These are phyloP conservation scores for Xerocomellus intermedius DNA, from an alignment of 768 basidiomycete species.

Conservation along the genomic window DNA sequence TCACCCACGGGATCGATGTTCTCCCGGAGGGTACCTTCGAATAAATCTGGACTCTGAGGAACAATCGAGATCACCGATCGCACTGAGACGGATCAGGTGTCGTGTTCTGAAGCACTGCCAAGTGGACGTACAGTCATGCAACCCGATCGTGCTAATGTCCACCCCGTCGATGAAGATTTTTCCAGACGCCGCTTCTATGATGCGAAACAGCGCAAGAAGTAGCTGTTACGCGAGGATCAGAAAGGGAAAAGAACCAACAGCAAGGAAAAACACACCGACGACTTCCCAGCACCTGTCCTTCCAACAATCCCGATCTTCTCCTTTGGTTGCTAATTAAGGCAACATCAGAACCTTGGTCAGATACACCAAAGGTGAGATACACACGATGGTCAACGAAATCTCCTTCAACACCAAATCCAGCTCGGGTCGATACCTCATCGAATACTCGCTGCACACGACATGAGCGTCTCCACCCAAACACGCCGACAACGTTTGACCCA, in stretches of 20 bases:
- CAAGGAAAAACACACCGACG: constrained; percentile 49
- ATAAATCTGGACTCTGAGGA: constrained; percentile 73
- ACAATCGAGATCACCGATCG: constrained; percentile 83
- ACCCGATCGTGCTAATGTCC: constrained; percentile 73
- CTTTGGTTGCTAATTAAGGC: constrained; percentile 53
- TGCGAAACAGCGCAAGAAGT: constrained; percentile 71
- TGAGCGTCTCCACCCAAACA: neutral
- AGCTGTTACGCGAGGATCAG: constrained; percentile 35
- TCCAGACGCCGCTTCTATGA: constrained; percentile 68
- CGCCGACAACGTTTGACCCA: constrained; percentile 31
- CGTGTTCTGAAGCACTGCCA: no score
- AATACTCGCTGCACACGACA: constrained; percentile 52
- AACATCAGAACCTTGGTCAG: constrained; percentile 2
- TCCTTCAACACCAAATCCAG: constrained; percentile 79
- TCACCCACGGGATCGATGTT: constrained; percentile 87
- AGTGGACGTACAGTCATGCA: constrained; percentile 48
- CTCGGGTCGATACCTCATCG: constrained; percentile 75
- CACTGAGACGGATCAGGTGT: constrained; percentile 36
- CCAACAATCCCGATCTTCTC: constrained; percentile 93
- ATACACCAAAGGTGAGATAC: constrained; percentile 10
- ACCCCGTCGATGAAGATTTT: constrained; percentile 71
- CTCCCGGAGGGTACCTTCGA: constrained; percentile 73
- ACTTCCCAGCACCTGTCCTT: constrained; percentile 79
- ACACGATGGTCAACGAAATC: constrained; percentile 67
- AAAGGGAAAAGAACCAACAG: neutral